A percentile compares a stretch with the other conserved stretches of the same genome.
Evolutionary conservation across 306 rosid species (phyloP).

Genomic region (Luffa acutangula): DNA sequence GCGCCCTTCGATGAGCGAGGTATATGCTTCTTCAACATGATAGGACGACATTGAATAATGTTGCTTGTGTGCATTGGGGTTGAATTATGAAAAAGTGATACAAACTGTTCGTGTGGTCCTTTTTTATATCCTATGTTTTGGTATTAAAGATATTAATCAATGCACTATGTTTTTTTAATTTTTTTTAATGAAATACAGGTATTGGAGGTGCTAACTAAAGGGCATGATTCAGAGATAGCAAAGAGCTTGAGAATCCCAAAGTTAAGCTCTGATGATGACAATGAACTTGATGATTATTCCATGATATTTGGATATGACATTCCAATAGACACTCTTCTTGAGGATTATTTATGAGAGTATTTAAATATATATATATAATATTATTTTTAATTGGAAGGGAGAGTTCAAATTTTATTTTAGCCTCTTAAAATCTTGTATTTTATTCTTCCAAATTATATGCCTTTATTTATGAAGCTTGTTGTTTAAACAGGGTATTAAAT

Average conservation of each 20-base stretch:
- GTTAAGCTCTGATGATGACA: slow-evolving; percentile 33
- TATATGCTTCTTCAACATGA: slow-evolving; percentile 1
- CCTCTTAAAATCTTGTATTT: neutral
- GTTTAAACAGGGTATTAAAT: neutral
- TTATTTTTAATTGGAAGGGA: neutral
- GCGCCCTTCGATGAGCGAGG: slow-evolving; percentile 89
- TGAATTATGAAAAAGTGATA: neutral
- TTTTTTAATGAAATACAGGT: slow-evolving; percentile 26
- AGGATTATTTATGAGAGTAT: slow-evolving; percentile 40
- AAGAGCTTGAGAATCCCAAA: slow-evolving; percentile 66
- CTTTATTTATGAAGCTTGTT: neutral
- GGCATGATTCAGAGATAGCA: slow-evolving; percentile 40
- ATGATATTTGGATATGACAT: slow-evolving; percentile 71
- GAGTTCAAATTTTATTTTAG: neutral
- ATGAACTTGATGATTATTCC: slow-evolving; percentile 80
- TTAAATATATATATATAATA: neutral
- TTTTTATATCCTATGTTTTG: neutral
- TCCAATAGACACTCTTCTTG: slow-evolving; percentile 43
- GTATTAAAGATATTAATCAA: neutral
- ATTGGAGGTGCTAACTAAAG: slow-evolving; percentile 52
- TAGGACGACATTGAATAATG: neutral
- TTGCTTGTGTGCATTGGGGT: neutral
- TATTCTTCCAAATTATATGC: neutral
- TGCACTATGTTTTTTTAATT: neutral
- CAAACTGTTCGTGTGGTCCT: too few species aligned